These are phyloP conservation scores for Mycena vulgaris DNA, from an alignment of 768 basidiomycete species.

Conservation along the genomic window DNA sequence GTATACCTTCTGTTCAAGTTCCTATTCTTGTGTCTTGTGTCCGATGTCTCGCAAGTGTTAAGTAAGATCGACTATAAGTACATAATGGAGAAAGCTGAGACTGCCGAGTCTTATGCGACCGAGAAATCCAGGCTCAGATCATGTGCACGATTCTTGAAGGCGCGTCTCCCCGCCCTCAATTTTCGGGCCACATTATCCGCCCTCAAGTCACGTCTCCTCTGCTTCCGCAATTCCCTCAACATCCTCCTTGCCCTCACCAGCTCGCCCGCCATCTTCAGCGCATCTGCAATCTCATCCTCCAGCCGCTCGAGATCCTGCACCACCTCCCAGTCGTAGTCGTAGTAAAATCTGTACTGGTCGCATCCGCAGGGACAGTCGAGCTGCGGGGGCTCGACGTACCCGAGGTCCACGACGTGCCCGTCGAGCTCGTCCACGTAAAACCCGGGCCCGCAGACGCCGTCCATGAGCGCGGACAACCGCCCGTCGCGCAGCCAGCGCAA, in stretches of 20 bases:
- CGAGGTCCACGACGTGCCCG: not conserved
- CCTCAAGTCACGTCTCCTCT: not conserved
- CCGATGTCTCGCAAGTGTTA: no score
- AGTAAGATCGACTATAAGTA: no score
- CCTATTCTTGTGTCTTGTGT: no score
- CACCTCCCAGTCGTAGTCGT: not conserved
- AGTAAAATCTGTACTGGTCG: not conserved
- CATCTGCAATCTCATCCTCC: not conserved
- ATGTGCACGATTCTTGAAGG: not conserved
- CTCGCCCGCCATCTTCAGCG: not conserved
- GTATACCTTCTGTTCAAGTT: no score
- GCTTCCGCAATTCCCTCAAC: slow-evolving; percentile 4
- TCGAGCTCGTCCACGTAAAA: slow-evolving; percentile 1
- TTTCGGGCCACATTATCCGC: not conserved
- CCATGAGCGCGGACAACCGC: not conserved
- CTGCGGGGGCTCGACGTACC: not conserved
- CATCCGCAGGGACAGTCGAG: no score
- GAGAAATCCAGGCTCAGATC: not conserved
- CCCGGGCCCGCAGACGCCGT: not conserved
- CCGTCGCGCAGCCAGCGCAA: not conserved
- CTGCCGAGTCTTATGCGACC: not conserved
- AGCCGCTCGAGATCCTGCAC: not conserved
- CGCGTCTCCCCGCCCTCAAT: not conserved
- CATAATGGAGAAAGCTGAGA: no score
- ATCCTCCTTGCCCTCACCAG: not conserved